Evolutionary conservation across 1,139 yeast species (phyloP).

Genomic region (Hemisphaericaspora xylofermentans): DNA sequence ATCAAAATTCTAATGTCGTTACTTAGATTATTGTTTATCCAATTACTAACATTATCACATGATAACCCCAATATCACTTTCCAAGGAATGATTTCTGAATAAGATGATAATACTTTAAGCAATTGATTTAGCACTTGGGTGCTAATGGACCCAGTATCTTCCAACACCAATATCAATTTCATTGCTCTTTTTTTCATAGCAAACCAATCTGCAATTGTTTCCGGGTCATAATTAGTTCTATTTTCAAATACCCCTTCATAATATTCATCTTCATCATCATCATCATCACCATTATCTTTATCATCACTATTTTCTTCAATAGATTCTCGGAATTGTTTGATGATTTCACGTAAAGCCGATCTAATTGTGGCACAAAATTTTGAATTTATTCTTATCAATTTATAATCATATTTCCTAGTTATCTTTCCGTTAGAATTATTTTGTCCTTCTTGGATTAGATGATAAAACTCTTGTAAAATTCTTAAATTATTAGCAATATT

Average conservation of each 20-base stretch:
- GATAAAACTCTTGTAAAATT: conserved; percentile 44
- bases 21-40: conserved; percentile 37
- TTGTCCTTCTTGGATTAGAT: conserved; percentile 18
- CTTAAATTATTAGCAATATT: conserved; percentile 57
- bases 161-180: conserved; percentile 47
- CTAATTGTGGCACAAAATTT: conserved; percentile 45
- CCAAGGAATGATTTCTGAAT: conserved; percentile 37
- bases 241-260: conserved; percentile 11
- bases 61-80: conserved; percentile 56
- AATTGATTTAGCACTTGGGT: conserved; percentile 51
- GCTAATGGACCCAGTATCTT: conserved; percentile 63
- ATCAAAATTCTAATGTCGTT: conserved; percentile 33
- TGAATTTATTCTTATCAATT: conserved; percentile 39
- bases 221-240: conserved; percentile 49
- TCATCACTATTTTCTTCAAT: conserved; percentile 7
- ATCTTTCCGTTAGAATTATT: conserved; percentile 6
- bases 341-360: conserved; percentile 37
- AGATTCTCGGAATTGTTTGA: conserved; percentile 28
- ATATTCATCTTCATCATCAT: conserved; percentile 13
- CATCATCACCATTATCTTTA: conserved; percentile 4
- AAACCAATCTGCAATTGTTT: conserved; percentile 51
- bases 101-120: conserved; percentile 45
- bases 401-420: conserved; percentile 17
- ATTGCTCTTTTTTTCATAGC: conserved; percentile 13
- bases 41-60: conserved; percentile 36